Evolutionary conservation across 2,329 filamentous ascomycete species (phyloP).

Genomic region (Bipolaris sorokiniana): DNA sequence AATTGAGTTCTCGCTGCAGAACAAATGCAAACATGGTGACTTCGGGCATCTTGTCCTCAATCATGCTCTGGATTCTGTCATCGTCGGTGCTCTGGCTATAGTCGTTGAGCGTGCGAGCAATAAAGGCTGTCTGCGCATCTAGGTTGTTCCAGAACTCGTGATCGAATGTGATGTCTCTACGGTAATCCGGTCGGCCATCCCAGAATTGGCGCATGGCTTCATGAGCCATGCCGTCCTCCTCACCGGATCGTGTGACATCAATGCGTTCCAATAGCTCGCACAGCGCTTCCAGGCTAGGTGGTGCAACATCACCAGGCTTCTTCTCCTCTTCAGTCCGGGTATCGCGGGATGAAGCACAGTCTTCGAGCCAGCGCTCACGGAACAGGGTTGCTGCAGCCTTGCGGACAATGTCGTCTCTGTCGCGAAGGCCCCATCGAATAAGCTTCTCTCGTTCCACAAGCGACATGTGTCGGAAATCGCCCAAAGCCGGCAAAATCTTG

Average conservation of each 20-base stretch:
- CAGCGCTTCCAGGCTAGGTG: conserved; percentile 74
- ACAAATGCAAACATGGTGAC: conserved; percentile 90
- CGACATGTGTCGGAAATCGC: conserved; percentile 92
- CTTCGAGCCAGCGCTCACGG: conserved; percentile 95
- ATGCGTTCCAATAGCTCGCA: conserved; percentile 92
- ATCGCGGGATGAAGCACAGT: conserved; percentile 75
- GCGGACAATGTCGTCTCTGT: conserved; percentile 91
- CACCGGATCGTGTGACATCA: conserved; percentile 87
- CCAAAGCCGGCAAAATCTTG: conserved; percentile 81
- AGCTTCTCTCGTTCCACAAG: conserved; percentile 95
- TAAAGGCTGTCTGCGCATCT: conserved; percentile 84
- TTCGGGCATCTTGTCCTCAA: conserved; percentile 94
- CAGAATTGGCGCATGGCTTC: conserved; percentile 97
- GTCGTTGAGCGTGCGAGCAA: conserved; percentile 91
- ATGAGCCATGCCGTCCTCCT: conserved; percentile 86
- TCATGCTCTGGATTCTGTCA: conserved; percentile 73
- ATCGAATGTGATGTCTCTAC: conserved; percentile 73
- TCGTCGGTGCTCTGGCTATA: conserved; percentile 80
- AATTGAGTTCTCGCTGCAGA: conserved; percentile 78
- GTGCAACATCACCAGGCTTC: conserved; percentile 52
- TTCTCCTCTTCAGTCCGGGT: conserved; percentile 62
- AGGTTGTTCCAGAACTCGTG: conserved; percentile 81
- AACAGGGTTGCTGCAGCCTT: conserved; percentile 91
- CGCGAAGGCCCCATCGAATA: conserved; percentile 89
- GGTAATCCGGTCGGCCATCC: conserved; percentile 86